Base-by-base conservation (phyloP, 208 protist genomes). In the Novymonas esmeraldas region DNA sequence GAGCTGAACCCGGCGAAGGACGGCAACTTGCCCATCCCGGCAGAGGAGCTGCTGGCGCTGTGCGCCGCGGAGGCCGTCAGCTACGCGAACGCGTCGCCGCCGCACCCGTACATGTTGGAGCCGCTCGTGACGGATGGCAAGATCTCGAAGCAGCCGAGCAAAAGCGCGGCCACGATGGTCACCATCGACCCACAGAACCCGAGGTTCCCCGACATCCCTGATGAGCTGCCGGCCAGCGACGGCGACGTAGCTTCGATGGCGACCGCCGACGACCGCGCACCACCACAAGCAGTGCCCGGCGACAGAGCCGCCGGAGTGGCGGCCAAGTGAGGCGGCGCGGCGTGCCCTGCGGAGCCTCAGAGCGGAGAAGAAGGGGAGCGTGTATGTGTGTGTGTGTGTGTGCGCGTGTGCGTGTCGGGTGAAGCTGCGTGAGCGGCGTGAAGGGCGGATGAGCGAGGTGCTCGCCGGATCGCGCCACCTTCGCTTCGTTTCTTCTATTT, bases 61-160 rank as follows among this genome's bases (percentile, higher is more conserved):
- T 95, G 90, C 73, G 36, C 83, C n/a, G 72, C 87, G 9, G 61
- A 76, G 46, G 68, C 84, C 18, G 85, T 95, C 4, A 85, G 68
- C 26, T 95, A 82, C 70, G 87, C 87, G n/a, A 85, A 93, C 63
- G 78, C 64, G 6, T 90, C 78, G 0, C 85, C 90, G 11, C 90
- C 90, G 28, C 84, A 95, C 64, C 90, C 90, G 57, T 95, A 95
- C 76, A 95, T 95, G 90, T 56, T 95, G 41, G 90, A 93, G 79
- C 84, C 85, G 2, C 57, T 93, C 16, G 38, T 94, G 24, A 79
- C 68, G 39, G 70, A 92, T 2, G 86, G 84, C 24, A 92, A 92
- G 60, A 67, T 95, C 28, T 89, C 87, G 16, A 90, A 89, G 75
- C 90, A 95, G 70, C 82, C 73, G 36, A 82, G 77, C 54, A 86